Percentiles rank a stretch among this genome's conserved stretches.
phyloP scores from a whole-genome alignment of 768 basidiomycete genomes.

The Collybia mongolica region DNA sequence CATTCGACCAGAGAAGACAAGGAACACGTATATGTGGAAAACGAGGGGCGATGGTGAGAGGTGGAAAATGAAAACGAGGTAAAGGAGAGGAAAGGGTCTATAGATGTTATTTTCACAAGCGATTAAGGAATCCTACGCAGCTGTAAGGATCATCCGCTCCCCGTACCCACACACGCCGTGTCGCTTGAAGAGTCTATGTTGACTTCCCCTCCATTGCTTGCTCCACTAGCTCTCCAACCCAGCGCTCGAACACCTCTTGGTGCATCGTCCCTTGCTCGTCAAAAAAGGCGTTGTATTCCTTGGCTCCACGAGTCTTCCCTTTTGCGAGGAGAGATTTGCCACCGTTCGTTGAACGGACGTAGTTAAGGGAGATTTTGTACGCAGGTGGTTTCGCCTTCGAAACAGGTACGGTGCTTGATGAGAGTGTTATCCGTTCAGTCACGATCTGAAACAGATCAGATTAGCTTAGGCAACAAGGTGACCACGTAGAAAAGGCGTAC shows the following conservation, averaged over 20 bases:
- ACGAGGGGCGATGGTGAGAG: too few relatives aligned
- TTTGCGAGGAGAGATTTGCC: conserved; percentile 85
- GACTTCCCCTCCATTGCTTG: conserved; percentile 69
- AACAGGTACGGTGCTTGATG: conserved; percentile 64
- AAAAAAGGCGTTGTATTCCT: conserved; percentile 73
- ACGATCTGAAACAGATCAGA: conserved; percentile 68
- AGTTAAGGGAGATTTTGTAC: conserved; percentile 66
- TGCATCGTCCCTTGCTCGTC: conserved; percentile 80
- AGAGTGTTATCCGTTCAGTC: conserved; percentile 83
- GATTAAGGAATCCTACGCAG: too few relatives aligned
- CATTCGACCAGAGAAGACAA: too few relatives aligned
- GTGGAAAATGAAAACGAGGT: too few relatives aligned
- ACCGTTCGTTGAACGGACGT: conserved; percentile 76
- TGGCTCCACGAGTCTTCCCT: conserved; percentile 55
- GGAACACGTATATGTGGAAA: too few relatives aligned
- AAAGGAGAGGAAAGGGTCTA: too few relatives aligned
- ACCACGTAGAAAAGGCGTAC: conserved; percentile 38
- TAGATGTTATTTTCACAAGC: too few relatives aligned
- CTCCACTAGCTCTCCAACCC: conserved; percentile 77
- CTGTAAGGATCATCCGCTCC: neutral
- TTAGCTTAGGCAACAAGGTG: conserved; percentile 28
- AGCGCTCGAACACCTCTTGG: conserved; percentile 70
- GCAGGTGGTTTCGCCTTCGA: conserved; percentile 53
- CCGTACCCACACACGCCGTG: conserved; percentile 13
- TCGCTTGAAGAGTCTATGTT: conserved; percentile 17